Evolutionary conservation across 805 yeast species (phyloP).

Genomic region (Candida orba): DNA sequence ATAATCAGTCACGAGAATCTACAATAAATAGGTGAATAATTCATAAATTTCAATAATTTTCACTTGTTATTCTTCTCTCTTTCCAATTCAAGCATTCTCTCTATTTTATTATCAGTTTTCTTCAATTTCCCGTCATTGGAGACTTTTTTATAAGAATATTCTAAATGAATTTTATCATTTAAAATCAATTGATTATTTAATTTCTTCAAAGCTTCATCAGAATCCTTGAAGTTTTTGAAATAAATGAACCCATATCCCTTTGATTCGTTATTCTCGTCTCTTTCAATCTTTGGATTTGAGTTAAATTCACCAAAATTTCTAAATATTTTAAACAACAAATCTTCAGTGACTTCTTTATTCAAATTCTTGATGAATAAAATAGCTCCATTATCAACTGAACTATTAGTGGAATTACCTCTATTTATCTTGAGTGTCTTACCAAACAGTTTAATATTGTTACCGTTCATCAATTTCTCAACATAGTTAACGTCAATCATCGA

Average conservation of each 20-base stretch:
- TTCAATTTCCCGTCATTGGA: slow-evolving; percentile 13
- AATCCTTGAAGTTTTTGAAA: slow-evolving; percentile 54
- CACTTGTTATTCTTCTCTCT: slow-evolving; percentile 48
- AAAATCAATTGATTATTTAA: slow-evolving; percentile 65
- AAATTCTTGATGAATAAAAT: slow-evolving; percentile 64
- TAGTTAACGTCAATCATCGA: slow-evolving; percentile 61
- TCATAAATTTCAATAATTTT: too few relatives aligned
- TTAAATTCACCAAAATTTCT: slow-evolving; percentile 59
- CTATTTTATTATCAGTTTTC: slow-evolving; percentile 75
- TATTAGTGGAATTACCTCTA: slow-evolving; percentile 27
- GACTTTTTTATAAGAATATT: slow-evolving; percentile 55
- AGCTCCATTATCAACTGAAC: slow-evolving; percentile 36
- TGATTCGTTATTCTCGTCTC: slow-evolving; percentile 42
- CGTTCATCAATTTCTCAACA: slow-evolving; percentile 51
- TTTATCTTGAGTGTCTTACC: slow-evolving; percentile 17
- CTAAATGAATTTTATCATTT: slow-evolving; percentile 54
- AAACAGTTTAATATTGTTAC: slow-evolving; percentile 41
- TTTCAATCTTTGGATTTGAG: slow-evolving; percentile 40
- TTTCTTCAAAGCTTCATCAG: slow-evolving; percentile 64
- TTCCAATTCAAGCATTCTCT: slow-evolving; percentile 60
- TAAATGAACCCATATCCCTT: slow-evolving; percentile 63
- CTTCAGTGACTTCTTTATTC: slow-evolving; percentile 58
- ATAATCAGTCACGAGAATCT: too few relatives aligned
- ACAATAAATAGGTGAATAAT: too few relatives aligned
- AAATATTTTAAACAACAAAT: slow-evolving; percentile 42